phyloP scores from a whole-genome alignment of 2,329 filamentous ascomycete genomes.

The Akanthomyces lecanii region DNA sequence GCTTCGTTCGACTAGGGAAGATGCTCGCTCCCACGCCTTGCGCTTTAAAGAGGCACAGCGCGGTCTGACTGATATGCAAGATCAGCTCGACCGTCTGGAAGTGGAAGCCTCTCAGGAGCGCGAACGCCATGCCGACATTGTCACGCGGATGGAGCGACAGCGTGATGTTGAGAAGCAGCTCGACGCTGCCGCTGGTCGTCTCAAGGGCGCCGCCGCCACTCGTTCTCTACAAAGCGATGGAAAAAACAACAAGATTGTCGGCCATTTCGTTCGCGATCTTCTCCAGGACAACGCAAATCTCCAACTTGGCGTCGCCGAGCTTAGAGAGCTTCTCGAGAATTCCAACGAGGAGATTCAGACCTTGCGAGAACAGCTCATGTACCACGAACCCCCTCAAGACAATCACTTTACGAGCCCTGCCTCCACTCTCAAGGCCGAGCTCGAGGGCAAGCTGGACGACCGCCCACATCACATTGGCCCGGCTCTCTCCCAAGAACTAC shows the following conservation, averaged over 20 bases:
- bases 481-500: constrained; percentile 64
- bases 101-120: constrained; percentile 75
- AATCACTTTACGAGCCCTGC: constrained; percentile 35
- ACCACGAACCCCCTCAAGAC: constrained; percentile 66
- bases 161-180: constrained; percentile 79
- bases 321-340: constrained; percentile 83
- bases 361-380: constrained; percentile 73
- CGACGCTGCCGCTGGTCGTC: constrained; percentile 69
- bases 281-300: constrained; percentile 92
- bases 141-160: constrained; percentile 79
- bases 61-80: constrained; percentile 72
- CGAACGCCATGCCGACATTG: constrained; percentile 74
- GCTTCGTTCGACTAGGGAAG: constrained; percentile 63
- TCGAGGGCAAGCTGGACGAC: constrained; percentile 47
- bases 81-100: constrained; percentile 86
- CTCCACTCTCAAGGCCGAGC: constrained; percentile 66
- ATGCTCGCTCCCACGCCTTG: constrained; percentile 72
- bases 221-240: constrained; percentile 59
- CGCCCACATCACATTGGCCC: constrained; percentile 16
- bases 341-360: constrained; percentile 93
- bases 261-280: constrained; percentile 92
- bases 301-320: constrained; percentile 84
- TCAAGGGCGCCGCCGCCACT: constrained; percentile 75
- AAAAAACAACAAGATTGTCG: constrained; percentile 65
- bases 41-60: constrained; percentile 84